phyloP scores from a whole-genome alignment of 805 yeast species.

The Candida mattraensis region DNA sequence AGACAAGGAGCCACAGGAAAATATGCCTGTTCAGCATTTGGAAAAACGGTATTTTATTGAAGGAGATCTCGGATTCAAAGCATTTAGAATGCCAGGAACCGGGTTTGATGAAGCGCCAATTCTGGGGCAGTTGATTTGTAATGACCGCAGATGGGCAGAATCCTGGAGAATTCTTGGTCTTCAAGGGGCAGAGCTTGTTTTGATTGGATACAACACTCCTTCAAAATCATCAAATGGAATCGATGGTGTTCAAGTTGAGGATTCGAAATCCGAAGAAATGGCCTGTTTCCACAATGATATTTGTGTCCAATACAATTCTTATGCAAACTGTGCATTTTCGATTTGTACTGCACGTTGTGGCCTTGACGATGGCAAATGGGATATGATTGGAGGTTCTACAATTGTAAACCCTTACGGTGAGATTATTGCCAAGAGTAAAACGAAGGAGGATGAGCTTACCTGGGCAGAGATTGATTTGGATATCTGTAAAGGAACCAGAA shows the following conservation, averaged over 20 bases:
- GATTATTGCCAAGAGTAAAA: slow-evolving; percentile 9
- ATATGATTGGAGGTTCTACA: slow-evolving; percentile 13
- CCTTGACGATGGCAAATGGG: slow-evolving; percentile 11
- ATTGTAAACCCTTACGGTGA: slow-evolving; percentile 9
- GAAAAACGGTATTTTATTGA: slow-evolving; percentile 38
- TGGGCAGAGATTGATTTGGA: slow-evolving; percentile 12
- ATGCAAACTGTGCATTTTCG: slow-evolving; percentile 10
- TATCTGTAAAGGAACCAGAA: slow-evolving; percentile 7
- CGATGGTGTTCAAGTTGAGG: slow-evolving; percentile 3
- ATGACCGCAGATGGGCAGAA: slow-evolving; percentile 41
- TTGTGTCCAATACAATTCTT: slow-evolving; percentile 11
- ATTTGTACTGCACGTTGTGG: slow-evolving; percentile 12
- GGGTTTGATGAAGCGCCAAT: slow-evolving; percentile 25
- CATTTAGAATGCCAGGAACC: slow-evolving; percentile 30
- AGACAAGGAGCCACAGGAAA: slow-evolving; percentile 31
- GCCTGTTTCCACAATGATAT: slow-evolving; percentile 10
- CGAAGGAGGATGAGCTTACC: slow-evolving; percentile 11
- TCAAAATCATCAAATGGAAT: slow-evolving; percentile 11
- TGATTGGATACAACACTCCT: slow-evolving; percentile 38
- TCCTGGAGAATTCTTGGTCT: slow-evolving; percentile 39
- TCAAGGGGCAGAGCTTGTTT: slow-evolving; percentile 37
- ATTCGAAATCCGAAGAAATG: slow-evolving; percentile 1
- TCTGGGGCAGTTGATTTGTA: too few species aligned
- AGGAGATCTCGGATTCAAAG: slow-evolving; percentile 37
- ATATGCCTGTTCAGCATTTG: slow-evolving; percentile 33